Conservation (phyloP, 139 green algal species). For the Nannochloris sp. region DNA sequence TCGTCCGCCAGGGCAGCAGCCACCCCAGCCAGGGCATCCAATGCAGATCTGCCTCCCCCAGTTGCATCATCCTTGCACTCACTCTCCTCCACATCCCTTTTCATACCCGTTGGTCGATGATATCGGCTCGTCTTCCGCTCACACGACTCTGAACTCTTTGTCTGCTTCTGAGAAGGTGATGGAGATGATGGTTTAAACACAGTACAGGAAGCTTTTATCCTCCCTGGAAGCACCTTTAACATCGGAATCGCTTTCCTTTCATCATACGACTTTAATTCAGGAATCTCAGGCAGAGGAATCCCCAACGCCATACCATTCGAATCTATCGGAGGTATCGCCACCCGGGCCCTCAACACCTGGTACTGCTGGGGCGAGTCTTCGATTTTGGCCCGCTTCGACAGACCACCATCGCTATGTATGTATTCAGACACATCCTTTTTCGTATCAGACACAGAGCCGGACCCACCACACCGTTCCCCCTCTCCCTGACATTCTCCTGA, state of each 20-base stretch:
- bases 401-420: background rate
- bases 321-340: background rate
- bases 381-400: background rate
- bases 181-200: constrained; percentile 1
- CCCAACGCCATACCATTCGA: constrained; percentile 4
- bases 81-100: background rate
- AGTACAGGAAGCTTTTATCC: background rate
- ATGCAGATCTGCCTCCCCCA: background rate
- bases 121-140: background rate
- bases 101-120: background rate
- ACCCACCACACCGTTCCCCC: background rate
- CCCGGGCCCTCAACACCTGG: background rate
- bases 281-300: background rate
- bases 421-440: background rate
- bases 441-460: background rate
- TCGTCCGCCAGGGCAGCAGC: constrained; percentile 8
- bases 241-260: background rate
- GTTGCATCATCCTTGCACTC: background rate
- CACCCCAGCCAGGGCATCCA: constrained; percentile 8
- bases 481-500: background rate
- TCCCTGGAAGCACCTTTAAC: constrained; percentile 3
- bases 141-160: background rate
- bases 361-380: background rate
- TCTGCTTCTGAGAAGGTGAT: background rate
- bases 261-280: background rate